Percentiles rank a stretch among this genome's conserved stretches.
These are phyloP conservation scores for carrot (Daucus carota) DNA, from an alignment of 129 eudicot species.

Conservation along the genomic window DH1_v3.0 NC_030386.2:12424001-12424500, in stretches of 20 bases:
- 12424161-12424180: conserved; percentile 34
- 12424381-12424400: too few relatives aligned
- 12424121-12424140: conserved; percentile 40
- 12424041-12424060: conserved; percentile 52
- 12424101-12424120: conserved; percentile 44
- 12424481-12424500: background rate
- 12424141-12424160: conserved; percentile 49
- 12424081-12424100: conserved; percentile 66
- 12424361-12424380: too few relatives aligned
- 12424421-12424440: too few relatives aligned
- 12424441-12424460: background rate
- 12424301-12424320: background rate
- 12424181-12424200: background rate
- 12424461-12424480: background rate
- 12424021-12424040: conserved; percentile 47
- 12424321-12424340: too few relatives aligned
- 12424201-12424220: background rate
- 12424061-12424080: conserved; percentile 51
- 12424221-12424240: background rate
- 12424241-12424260: background rate
- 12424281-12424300: background rate
- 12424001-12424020: conserved; percentile 50
- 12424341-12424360: too few relatives aligned
- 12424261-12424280: background rate
- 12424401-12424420: too few relatives aligned